A percentile compares a stretch with the other conserved stretches of the same genome.
These are phyloP conservation scores for Raphanus sativus DNA, from an alignment of 345 rosid species.

Conservation along the genomic window DNA sequence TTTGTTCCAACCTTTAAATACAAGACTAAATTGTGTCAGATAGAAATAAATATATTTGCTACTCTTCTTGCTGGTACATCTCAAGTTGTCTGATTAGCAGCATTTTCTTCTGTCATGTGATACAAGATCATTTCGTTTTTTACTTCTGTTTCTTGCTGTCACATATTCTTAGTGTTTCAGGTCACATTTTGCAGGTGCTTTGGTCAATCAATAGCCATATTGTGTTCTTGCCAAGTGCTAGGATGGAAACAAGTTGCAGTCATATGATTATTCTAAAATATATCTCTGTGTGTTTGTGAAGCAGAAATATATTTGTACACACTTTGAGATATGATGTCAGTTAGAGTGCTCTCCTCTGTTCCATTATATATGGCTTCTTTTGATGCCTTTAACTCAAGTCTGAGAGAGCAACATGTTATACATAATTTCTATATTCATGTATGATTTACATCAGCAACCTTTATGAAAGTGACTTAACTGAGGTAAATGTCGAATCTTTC, in stretches of 20 bases:
- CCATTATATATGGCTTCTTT: conserved; percentile 13
- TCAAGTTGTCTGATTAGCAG: background rate
- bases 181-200: too few species aligned
- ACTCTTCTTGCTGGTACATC: background rate
- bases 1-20: background rate
- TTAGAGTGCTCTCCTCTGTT: conserved; percentile 6
- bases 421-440: conserved; percentile 11
- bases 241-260: conserved; percentile 15
- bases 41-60: background rate
- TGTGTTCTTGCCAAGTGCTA: background rate
- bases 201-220: background rate
- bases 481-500: conserved; percentile 22
- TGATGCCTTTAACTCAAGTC: conserved; percentile 2
- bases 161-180: conserved; percentile 5
- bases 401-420: conserved; percentile 21
- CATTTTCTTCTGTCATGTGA: background rate
- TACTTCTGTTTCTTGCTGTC: background rate
- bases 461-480: conserved; percentile 17
- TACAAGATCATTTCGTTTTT: conserved; percentile 8
- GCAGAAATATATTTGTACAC: conserved; percentile 6
- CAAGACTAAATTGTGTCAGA: conserved; percentile 1
- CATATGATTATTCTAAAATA: too few species aligned
- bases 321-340: conserved; percentile 17
- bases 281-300: too few species aligned
- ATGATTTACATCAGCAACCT: background rate